Evolutionary conservation across 108 stramenopile genomes (phyloP), one percentile per base, ranked within the genome.

Genomic region (Tribonema minus): DNA sequence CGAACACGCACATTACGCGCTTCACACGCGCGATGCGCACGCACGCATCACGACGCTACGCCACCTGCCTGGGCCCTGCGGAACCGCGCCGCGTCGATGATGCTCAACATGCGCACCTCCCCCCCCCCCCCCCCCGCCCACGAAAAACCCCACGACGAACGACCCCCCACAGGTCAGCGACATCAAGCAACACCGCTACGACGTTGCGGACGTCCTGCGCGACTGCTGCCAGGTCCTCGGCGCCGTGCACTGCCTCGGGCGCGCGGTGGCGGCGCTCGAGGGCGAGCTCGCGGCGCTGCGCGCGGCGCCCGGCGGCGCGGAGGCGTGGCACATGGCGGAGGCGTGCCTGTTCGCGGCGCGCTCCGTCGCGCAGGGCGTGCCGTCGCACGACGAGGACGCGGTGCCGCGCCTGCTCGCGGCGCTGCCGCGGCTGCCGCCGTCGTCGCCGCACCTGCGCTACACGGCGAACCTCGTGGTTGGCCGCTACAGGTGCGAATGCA

Each of bases 401-500:
- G 69, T 95, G 59, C 92, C 93, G 12, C 86, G 87, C 73, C 87
- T 90, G 9, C 89, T 93, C 76, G 73, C 81, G 26, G 62, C 93
- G 26, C 85, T 94, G 70, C 90, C 90, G 12, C 82, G 85, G 41
- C 83, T 95, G 7, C 92, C 92, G 20, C 37, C 78, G 1, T 82
- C n/a, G n/a, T n/a, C 91, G 0, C 68, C 72, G 29, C 87, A 88
- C 37, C 76, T 94, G 46, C 90, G 93, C 5, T 83, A 80, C 54
- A 92, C 92, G 39, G 87, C 90, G 2, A 90, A 88, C 75, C 88
- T 87, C 67, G 71, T 87, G 27, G 90, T 95, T 73, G 94, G 94
- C n/a, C n/a, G n/a, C n/a, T n/a, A n/a, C n/a, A n/a, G n/a, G n/a
- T n/a, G n/a, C n/a, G n/a, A n/a, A n/a, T n/a, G n/a, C n/a, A n/a